Evolutionary conservation across 495 filamentous ascomycete species (phyloP), one percentile per base, ranked within the genome.

Genomic region (Cercophora sp.): DNA sequence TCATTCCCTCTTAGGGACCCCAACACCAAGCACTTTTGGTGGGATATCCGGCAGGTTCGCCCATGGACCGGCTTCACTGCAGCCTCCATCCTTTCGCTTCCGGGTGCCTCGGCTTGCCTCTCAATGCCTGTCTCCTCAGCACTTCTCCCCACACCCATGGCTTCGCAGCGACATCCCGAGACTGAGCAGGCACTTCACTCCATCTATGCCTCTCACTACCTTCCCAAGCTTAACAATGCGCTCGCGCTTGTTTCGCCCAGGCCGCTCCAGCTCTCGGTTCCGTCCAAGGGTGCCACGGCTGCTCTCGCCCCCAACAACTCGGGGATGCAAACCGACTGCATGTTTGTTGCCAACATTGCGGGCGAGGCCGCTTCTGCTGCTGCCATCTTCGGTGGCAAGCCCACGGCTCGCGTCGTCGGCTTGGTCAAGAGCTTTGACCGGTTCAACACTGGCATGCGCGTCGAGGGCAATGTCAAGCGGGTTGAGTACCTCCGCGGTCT

Each of bases 361-460:
- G 75, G 73, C 50, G 72, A 76, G 55, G 66, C 71, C 8, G 61
- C 75, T 6, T 62, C 65, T 6, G 75, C 73, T 5, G 71, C 73
- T 1, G 69, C 73, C 54, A 89, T 88, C 42, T 82, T 85, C 61
- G 78, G 80, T 25, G 87, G 86, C 39, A 81, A 85, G 55, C 81
- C 83, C 0, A 85, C 86, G 4, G 88, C 86, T 4, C 86, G 89
- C 34, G 81, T 94, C 22, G 88, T 96, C 32, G 91, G 91, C 5
- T 79, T 96, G 5, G 87, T 89, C 58, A 93, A 91, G 71, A 84
- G 81, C 63, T 95, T 89, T 65, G 86, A 95, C 62, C 82, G 86
- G 35, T 96, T 92, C 88, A 96, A 96, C 75, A 89, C 88, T 3
- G 87, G 86, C 51, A 92, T 95, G 88, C 87, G 90, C 62, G 84